These are phyloP conservation scores for Macaranga tanarius DNA, from an alignment of 441 rosid species.

Conservation along the genomic window DNA sequence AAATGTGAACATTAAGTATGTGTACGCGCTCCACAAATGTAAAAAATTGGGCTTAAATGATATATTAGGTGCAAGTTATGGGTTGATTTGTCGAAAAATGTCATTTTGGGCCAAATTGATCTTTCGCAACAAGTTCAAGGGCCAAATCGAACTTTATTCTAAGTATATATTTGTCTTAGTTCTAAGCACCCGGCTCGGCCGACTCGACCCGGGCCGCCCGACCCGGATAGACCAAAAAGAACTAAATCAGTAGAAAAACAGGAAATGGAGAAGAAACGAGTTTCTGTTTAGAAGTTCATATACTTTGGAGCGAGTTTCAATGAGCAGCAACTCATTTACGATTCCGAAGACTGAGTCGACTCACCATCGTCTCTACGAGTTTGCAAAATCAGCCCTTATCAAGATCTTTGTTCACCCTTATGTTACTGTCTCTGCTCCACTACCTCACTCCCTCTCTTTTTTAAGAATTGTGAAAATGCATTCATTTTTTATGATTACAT, in stretches of 20 bases:
- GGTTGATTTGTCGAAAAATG: too few species aligned
- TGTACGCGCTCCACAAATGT: too few species aligned
- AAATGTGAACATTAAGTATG: too few species aligned
- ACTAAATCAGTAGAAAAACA: background rate
- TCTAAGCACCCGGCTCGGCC: too few species aligned
- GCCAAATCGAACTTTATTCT: too few species aligned
- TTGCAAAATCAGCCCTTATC: constrained; percentile 76
- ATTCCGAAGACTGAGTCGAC: constrained; percentile 61
- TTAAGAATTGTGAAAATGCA: background rate
- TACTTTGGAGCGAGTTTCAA: background rate
- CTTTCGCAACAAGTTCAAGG: too few species aligned
- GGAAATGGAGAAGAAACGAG: background rate
- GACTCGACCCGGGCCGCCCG: too few species aligned
- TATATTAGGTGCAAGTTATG: too few species aligned
- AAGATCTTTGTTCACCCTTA: constrained; percentile 88
- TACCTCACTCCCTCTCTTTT: constrained; percentile 8
- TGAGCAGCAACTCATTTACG: constrained; percentile 45
- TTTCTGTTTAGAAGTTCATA: background rate
- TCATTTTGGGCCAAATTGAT: too few species aligned
- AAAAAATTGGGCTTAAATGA: too few species aligned
- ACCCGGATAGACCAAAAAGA: too few species aligned
- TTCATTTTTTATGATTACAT: background rate
- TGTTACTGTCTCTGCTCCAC: constrained; percentile 48
- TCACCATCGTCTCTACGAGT: constrained; percentile 82
- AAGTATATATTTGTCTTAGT: too few species aligned